A percentile compares a stretch with the other conserved stretches of the same genome.
Evolutionary conservation across 2,329 filamentous ascomycete genomes (phyloP).

Genomic region (Tolypocladium guangdongense): DNA sequence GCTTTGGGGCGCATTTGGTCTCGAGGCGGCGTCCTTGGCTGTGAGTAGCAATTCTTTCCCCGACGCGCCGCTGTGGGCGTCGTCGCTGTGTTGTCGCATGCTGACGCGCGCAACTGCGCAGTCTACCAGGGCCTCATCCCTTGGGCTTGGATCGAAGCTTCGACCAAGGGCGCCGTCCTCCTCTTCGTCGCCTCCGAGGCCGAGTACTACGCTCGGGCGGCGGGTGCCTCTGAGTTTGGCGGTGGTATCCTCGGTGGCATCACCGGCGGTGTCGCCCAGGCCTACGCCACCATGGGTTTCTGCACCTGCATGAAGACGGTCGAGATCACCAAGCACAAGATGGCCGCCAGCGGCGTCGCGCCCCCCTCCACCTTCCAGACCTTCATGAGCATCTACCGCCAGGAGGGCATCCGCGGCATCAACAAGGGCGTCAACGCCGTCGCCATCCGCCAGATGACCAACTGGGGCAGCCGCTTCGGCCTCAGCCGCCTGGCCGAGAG

Average conservation of each 20-base stretch:
- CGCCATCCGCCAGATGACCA: constrained; percentile 97
- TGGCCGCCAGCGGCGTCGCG: constrained; percentile 71
- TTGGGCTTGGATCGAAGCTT: constrained; percentile 99
- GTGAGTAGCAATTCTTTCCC: constrained; percentile 45
- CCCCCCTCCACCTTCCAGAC: constrained; percentile 86
- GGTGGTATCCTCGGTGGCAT: constrained; percentile 87
- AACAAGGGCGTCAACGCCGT: constrained; percentile 99
- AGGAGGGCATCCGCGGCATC: constrained; percentile 89
- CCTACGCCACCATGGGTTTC: constrained; percentile 99
- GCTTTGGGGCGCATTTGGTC: constrained; percentile 84
- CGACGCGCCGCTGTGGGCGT: neutral
- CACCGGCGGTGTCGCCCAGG: constrained; percentile 89
- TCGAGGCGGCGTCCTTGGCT: constrained; percentile 86
- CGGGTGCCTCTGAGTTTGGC: constrained; percentile 77
- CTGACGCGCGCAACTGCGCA: constrained; percentile 26
- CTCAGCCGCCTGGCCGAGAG: constrained; percentile 84
- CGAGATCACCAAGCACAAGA: constrained; percentile 97
- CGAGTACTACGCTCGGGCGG: constrained; percentile 81
- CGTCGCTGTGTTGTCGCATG: constrained; percentile 1
- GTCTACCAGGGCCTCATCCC: constrained; percentile 99
- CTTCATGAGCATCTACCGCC: constrained; percentile 94
- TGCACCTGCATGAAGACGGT: constrained; percentile 99
- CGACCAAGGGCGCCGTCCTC: constrained; percentile 96
- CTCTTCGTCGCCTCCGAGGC: constrained; percentile 98
- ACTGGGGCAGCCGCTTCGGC: constrained; percentile 96